Conservation (phyloP, 495 filamentous ascomycete species). For the Aspergillus baeticus region DNA sequence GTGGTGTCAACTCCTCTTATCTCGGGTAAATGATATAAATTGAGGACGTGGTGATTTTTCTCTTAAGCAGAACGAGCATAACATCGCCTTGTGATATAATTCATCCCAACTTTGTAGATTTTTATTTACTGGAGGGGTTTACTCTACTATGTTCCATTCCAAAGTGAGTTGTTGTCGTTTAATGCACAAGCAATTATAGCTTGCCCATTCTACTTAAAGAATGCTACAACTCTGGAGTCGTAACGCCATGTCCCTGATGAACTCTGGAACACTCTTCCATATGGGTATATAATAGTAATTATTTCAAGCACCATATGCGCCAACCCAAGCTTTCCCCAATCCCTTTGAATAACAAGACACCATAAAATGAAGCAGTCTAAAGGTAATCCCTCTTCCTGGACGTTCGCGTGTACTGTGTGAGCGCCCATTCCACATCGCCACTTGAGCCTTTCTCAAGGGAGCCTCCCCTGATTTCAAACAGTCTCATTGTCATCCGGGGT, state of each 20-base stretch:
- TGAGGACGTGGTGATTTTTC: too few relatives aligned
- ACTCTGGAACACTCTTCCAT: constrained; percentile 10
- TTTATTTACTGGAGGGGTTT: background rate
- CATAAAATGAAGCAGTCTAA: constrained; percentile 38
- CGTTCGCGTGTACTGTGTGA: constrained; percentile 93
- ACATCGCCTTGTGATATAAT: background rate
- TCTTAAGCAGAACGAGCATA: too few relatives aligned
- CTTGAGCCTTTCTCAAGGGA: constrained; percentile 87
- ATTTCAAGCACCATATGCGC: constrained; percentile 26
- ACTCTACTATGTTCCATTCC: background rate
- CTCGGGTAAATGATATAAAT: too few relatives aligned
- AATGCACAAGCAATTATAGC: too few relatives aligned
- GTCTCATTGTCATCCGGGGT: constrained; percentile 91
- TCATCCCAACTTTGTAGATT: background rate
- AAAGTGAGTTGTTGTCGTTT: background rate
- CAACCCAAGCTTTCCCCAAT: constrained; percentile 24
- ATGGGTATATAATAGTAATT: constrained; percentile 25
- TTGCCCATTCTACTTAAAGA: too few relatives aligned
- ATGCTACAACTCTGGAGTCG: background rate
- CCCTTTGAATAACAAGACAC: constrained; percentile 10
- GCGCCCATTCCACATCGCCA: constrained; percentile 93
- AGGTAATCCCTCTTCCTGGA: constrained; percentile 91
- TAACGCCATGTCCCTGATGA: background rate
- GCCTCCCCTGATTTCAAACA: constrained; percentile 92
- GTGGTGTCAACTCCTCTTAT: background rate